Evolutionary conservation across 2,329 filamentous ascomycete species (phyloP), one percentile per base, ranked within the genome.

Genomic region (Phialophora macrospora): DNA sequence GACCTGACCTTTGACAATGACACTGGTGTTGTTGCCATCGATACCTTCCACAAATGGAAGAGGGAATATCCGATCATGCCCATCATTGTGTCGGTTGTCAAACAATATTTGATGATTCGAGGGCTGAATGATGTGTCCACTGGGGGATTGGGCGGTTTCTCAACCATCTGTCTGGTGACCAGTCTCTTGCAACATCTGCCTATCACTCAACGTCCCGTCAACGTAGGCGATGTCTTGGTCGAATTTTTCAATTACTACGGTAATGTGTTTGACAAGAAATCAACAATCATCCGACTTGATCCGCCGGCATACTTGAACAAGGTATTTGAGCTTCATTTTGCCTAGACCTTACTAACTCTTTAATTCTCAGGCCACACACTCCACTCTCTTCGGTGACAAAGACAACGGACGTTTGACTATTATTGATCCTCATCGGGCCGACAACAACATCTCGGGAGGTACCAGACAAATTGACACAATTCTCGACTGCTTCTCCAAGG

Each of bases 1-100:
- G 95, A 99, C 75, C 85, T 99, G 12, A 98, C 93, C 0, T 97
- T 99, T 75, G 94, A 99, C 79, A 98, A 97, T 74, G 79, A 89
- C 41, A 91, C 90, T 49, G 95, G 95, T 11, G 80, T 97, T 9
- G 79, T 85, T 20, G 94, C 95, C 2, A 90, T 95, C 73, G 80
- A 88, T 20, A 97, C 92, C 0, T 97, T 97, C 75, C 78, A 87
- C 61, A 77, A 81, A 0, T 99, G 95, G 95, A 93, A 91, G 77
- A 72, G 81, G 14, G 81, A 89, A 60, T 97, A 90, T 70, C 93
- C 94, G 0, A 87, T 88, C 8, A 93, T 98, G 91, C 90, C 92
- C 0, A 86, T 91, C 48, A 81, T 99, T 26, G 92, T 97, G 44
- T 89, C 92, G 0, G 76, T 98, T 28, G 85, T 99, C 78, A 99